A percentile compares a stretch with the other conserved stretches of the same genome.
phyloP scores from a whole-genome alignment of 1,139 yeast genomes.

The Taphrina populina region DNA sequence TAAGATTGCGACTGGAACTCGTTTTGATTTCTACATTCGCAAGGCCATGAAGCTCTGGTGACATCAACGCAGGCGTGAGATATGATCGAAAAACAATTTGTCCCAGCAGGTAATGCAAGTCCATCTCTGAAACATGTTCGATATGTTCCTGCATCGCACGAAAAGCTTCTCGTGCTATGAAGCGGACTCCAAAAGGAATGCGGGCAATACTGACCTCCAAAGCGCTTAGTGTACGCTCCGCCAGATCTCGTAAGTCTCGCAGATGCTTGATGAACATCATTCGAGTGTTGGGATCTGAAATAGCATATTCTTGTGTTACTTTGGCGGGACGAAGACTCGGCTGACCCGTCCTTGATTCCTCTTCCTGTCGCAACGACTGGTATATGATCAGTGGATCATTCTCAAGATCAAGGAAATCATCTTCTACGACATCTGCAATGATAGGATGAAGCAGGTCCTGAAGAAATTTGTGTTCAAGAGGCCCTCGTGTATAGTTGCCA shows the following conservation, averaged over 20 bases:
- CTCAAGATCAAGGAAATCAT: slow-evolving; percentile 66
- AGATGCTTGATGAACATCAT: slow-evolving; percentile 68
- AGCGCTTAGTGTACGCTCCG: slow-evolving; percentile 58
- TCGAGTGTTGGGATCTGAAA: slow-evolving; percentile 72
- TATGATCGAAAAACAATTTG: slow-evolving; percentile 64
- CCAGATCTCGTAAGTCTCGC: slow-evolving; percentile 68
- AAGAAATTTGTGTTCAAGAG: slow-evolving; percentile 60
- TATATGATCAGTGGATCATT: slow-evolving; percentile 70
- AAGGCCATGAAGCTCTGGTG: slow-evolving; percentile 67
- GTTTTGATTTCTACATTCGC: slow-evolving; percentile 43
- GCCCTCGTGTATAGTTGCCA: slow-evolving; percentile 52
- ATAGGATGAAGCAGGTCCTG: slow-evolving; percentile 57
- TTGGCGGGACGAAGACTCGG: slow-evolving; percentile 51
- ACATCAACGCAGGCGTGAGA: slow-evolving; percentile 61
- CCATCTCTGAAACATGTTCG: slow-evolving; percentile 52
- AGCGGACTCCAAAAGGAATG: slow-evolving; percentile 66
- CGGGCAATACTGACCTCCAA: slow-evolving; percentile 50
- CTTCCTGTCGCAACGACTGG: slow-evolving; percentile 51
- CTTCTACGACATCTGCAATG: slow-evolving; percentile 53
- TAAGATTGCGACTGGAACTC: slow-evolving; percentile 54
- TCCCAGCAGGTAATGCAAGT: slow-evolving; percentile 67
- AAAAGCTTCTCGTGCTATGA: slow-evolving; percentile 49
- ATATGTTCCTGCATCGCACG: slow-evolving; percentile 49
- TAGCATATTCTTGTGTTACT: slow-evolving; percentile 65
- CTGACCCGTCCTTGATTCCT: slow-evolving; percentile 50